Conservation (phyloP, 441 rosid genomes). For the Flueggea neowawraea region DNA sequence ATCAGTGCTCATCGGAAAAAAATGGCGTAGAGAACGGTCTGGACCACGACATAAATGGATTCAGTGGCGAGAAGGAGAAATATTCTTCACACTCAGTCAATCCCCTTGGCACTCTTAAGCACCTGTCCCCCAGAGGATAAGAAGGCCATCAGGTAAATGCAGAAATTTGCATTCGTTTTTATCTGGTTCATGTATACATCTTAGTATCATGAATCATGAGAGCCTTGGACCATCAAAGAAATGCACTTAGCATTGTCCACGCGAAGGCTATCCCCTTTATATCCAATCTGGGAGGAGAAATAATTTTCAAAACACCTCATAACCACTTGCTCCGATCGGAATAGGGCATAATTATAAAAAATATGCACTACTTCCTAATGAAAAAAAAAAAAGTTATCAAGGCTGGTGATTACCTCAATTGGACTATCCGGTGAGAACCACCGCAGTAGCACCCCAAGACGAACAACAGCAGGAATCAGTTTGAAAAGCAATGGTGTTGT, state of each 20-base stretch:
- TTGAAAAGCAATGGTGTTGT: constrained; percentile 97
- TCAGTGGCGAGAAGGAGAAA: constrained; percentile 14
- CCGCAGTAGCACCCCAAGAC: constrained; percentile 80
- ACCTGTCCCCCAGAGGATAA: constrained; percentile 72
- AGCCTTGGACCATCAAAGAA: constrained; percentile 80
- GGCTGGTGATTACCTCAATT: constrained; percentile 53
- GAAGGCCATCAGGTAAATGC: constrained; percentile 59
- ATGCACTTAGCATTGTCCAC: constrained; percentile 90
- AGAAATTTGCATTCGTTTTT: constrained; percentile 29
- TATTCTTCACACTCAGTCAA: constrained; percentile 24
- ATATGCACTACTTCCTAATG: constrained; percentile 7
- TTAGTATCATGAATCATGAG: constrained; percentile 83
- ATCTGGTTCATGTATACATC: constrained; percentile 35
- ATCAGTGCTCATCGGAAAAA: no score
- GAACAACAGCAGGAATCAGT: constrained; percentile 92
- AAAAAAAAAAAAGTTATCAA: neutral
- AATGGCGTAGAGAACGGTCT: no score
- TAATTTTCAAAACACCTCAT: constrained; percentile 38
- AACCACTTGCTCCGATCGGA: constrained; percentile 11
- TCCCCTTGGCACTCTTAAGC: constrained; percentile 47
- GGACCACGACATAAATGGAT: neutral
- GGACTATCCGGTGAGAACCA: constrained; percentile 87
- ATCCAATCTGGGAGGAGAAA: constrained; percentile 83
- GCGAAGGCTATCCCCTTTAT: constrained; percentile 81
- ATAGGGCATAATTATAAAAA: constrained; percentile 11